phyloP scores from a whole-genome alignment of 345 rosid species.

The Eucalyptus caleyi region DNA sequence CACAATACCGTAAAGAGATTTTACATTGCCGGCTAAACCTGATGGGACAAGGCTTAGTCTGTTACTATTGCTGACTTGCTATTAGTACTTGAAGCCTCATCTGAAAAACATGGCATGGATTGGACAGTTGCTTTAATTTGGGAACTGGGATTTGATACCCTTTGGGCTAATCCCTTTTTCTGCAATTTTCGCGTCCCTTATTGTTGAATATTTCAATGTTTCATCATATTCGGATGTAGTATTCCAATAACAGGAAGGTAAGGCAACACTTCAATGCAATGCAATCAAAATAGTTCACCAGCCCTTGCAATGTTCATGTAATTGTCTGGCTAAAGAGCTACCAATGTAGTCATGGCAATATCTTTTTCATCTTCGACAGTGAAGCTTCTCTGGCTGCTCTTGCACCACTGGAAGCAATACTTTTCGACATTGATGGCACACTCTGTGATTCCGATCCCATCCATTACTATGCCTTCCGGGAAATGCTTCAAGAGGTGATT shows the following conservation, averaged over 20 bases:
- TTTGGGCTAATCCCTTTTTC: not conserved
- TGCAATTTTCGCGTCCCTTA: not conserved
- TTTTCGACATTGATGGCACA: constrained; percentile 41
- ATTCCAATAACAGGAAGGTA: not conserved
- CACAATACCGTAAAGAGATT: not conserved
- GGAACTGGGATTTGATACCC: not conserved
- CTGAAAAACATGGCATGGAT: not conserved
- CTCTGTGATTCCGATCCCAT: constrained; percentile 38
- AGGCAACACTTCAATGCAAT: not conserved
- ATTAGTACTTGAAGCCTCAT: not conserved
- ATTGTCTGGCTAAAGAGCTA: not conserved
- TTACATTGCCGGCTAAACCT: not conserved
- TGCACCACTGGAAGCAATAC: not conserved
- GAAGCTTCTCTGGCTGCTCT: not conserved
- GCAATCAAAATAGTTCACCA: not conserved
- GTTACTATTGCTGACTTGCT: not conserved
- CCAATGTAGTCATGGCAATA: not conserved
- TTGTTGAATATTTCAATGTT: not conserved
- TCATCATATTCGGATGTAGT: not conserved
- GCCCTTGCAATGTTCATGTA: not conserved
- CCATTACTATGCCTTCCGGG: constrained; percentile 20
- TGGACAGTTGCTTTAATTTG: not conserved
- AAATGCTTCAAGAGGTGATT: constrained; percentile 35
- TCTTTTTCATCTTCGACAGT: not conserved
- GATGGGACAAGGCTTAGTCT: not conserved